phyloP scores from a whole-genome alignment of 2,329 filamentous ascomycete species.

The Fusarium marasasianum region DNA sequence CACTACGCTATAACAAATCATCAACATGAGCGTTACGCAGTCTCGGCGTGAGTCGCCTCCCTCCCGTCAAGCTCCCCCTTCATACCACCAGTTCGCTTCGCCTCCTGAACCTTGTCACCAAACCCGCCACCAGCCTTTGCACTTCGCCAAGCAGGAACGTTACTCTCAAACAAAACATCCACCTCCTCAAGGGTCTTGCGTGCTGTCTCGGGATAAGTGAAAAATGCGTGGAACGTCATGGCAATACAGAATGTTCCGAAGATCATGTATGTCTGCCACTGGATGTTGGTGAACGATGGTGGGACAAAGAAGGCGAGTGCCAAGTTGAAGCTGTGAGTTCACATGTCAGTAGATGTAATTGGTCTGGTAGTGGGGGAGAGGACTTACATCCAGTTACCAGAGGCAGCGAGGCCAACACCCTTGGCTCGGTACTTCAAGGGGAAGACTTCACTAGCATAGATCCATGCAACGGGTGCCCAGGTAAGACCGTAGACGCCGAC shows the following conservation, averaged over 20 bases:
- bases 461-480: conserved; percentile 61
- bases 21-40: not conserved
- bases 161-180: conserved; percentile 32
- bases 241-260: conserved; percentile 55
- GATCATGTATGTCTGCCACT: conserved; percentile 61
- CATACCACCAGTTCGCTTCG: conserved; percentile 30
- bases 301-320: conserved; percentile 53
- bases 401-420: conserved; percentile 62
- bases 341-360: not conserved
- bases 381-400: conserved; percentile 52
- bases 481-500: conserved; percentile 51
- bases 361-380: not conserved
- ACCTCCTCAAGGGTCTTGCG: conserved; percentile 41
- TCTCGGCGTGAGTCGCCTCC: conserved; percentile 31
- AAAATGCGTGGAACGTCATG: conserved; percentile 56
- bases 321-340: conserved; percentile 48
- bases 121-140: conserved; percentile 21
- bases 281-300: conserved; percentile 51
- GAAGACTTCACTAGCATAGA: conserved; percentile 68
- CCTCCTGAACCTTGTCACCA: conserved; percentile 29
- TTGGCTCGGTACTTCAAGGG: conserved; percentile 61
- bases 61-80: conserved; percentile 30
- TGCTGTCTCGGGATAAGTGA: conserved; percentile 66
- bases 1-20: not conserved
- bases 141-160: conserved; percentile 38